These are phyloP conservation scores for Solanum sparsipilum DNA, from an alignment of 257 asterid species.

Conservation along the genomic window DNA sequence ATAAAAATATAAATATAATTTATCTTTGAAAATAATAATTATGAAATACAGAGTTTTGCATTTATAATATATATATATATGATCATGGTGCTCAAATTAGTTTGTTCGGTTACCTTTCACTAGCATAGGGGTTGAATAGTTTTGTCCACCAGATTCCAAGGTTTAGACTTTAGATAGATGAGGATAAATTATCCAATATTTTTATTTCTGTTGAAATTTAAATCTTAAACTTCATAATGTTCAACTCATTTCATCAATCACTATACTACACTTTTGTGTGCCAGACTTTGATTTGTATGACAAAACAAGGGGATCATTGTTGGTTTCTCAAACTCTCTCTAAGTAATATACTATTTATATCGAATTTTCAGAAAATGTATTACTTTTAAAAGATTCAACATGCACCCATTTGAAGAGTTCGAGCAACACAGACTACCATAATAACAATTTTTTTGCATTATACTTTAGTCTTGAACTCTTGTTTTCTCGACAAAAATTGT, in stretches of 20 bases:
- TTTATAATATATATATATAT: no score
- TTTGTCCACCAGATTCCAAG: neutral
- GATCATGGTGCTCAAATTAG: neutral
- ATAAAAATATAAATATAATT: no score
- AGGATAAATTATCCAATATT: accelerated
- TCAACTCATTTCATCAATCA: neutral
- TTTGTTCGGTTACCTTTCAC: neutral
- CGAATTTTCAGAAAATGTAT: neutral
- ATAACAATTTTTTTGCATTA: neutral
- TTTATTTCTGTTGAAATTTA: neutral
- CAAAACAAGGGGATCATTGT: neutral
- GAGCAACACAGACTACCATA: neutral
- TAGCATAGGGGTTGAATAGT: neutral
- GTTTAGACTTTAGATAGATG: no score
- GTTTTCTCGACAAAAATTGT: neutral
- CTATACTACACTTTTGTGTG: neutral
- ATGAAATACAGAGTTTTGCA: no score
- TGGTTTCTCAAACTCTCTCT: neutral
- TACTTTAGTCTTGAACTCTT: neutral
- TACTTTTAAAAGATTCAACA: neutral
- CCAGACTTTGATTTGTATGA: neutral
- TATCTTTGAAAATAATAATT: no score
- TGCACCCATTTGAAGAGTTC: neutral
- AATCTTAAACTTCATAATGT: neutral
- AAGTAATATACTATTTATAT: neutral